These are phyloP conservation scores for Dendrobium nobile DNA, from an alignment of 106 monocot genomes.

Conservation along the genomic window DNA sequence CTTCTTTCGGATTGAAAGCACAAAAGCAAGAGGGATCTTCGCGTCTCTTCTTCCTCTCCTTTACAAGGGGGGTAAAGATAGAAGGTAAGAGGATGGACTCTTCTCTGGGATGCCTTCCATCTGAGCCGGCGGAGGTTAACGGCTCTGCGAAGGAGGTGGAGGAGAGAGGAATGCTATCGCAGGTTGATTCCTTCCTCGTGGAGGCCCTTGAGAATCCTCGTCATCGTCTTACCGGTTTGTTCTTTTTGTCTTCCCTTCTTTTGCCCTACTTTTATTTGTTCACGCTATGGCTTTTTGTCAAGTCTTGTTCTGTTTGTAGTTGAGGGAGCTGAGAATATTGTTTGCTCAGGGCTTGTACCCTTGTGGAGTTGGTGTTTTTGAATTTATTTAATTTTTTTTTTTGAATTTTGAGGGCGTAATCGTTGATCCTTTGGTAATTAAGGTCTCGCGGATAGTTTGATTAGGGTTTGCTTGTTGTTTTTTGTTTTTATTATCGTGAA, in stretches of 20 bases:
- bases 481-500: too few relatives aligned
- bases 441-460: not conserved
- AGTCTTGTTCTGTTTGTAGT: not conserved
- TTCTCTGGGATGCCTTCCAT: not conserved
- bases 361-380: not conserved
- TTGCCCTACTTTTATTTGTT: not conserved
- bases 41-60: not conserved
- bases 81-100: not conserved
- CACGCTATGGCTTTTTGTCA: not conserved
- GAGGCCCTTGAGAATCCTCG: constrained; percentile 27
- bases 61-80: not conserved
- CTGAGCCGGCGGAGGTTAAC: not conserved
- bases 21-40: not conserved
- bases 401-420: not conserved
- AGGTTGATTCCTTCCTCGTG: constrained; percentile 22
- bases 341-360: not conserved
- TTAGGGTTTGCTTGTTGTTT: too few relatives aligned
- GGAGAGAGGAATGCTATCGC: not conserved
- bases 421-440: not conserved
- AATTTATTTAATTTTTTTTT: not conserved
- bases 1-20: not conserved
- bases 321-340: not conserved
- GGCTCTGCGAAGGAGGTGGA: not conserved
- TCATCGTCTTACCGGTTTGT: constrained; percentile 19
- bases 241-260: not conserved